Conservation (phyloP, 176 grass and related monocot genomes). For the Stipa capillata region DNA sequence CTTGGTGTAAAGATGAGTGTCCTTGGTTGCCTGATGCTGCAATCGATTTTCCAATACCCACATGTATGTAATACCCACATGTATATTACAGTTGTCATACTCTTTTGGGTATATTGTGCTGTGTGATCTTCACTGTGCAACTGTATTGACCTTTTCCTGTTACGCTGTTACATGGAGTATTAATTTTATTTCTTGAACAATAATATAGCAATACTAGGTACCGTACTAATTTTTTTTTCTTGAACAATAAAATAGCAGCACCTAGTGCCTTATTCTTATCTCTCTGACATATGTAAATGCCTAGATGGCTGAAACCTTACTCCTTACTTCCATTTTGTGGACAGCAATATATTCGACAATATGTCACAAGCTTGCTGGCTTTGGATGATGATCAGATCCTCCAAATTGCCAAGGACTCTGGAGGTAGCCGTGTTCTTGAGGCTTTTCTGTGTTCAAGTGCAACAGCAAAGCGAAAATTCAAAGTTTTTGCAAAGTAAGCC, state of each 20-base stretch:
- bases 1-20: slow-evolving; percentile 64
- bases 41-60: slow-evolving; percentile 74
- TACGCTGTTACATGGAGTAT: background rate
- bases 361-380: slow-evolving; percentile 56
- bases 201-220: background rate
- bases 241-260: background rate
- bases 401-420: slow-evolving; percentile 74
- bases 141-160: background rate
- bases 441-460: slow-evolving; percentile 81
- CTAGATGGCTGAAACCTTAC: background rate
- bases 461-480: slow-evolving; percentile 67
- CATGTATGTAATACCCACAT: slow-evolving; percentile 65
- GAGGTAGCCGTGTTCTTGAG: slow-evolving; percentile 80
- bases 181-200: slow-evolving; percentile 7
- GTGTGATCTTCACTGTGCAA: background rate
- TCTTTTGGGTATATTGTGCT: background rate
- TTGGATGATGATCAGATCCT: slow-evolving; percentile 54
- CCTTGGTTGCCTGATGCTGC: slow-evolving; percentile 87
- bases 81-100: slow-evolving; percentile 21
- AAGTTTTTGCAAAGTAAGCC: slow-evolving; percentile 83
- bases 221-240: slow-evolving; percentile 8
- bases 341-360: slow-evolving; percentile 80
- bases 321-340: slow-evolving; percentile 8
- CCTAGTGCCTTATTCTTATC: background rate
- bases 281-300: background rate